These are phyloP conservation scores for Murraya koenigii DNA, from an alignment of 345 rosid species.

Conservation along the genomic window DNA sequence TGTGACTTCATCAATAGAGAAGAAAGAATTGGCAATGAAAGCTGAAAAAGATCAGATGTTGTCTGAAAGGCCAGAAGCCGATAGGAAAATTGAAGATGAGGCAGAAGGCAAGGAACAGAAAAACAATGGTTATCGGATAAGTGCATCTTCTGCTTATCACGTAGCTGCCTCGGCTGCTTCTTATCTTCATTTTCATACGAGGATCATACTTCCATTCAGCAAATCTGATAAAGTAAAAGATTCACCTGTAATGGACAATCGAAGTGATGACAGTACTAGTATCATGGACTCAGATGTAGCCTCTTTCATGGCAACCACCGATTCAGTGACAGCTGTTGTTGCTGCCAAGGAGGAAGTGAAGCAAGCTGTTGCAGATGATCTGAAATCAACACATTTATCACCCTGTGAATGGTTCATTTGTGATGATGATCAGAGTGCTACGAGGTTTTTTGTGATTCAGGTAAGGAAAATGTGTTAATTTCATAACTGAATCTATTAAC, in stretches of 20 bases:
- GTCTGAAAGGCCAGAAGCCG: constrained; percentile 39
- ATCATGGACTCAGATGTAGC: constrained; percentile 47
- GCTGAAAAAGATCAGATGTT: constrained; percentile 34
- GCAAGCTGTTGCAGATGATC: constrained; percentile 95
- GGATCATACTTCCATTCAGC: constrained; percentile 57
- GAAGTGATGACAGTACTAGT: constrained; percentile 26
- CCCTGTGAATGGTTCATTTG: constrained; percentile 98
- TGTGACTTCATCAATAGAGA: constrained; percentile 77
- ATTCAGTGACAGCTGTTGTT: constrained; percentile 95
- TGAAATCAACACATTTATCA: constrained; percentile 64
- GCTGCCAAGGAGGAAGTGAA: constrained; percentile 94
- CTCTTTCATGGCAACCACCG: constrained; percentile 82
- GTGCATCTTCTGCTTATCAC: constrained; percentile 71
- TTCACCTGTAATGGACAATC: constrained; percentile 10
- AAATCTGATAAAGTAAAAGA: constrained; percentile 28
- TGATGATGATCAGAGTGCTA: constrained; percentile 67
- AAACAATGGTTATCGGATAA: constrained; percentile 34
- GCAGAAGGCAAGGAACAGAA: constrained; percentile 31
- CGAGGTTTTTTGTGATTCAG: constrained; percentile 93
- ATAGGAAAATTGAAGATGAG: constrained; percentile 25
- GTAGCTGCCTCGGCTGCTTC: constrained; percentile 87
- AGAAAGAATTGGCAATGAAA: constrained; percentile 48
- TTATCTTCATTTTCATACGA: constrained; percentile 71
- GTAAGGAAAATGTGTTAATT: constrained; percentile 29
- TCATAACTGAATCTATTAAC: background rate